Conservation (phyloP, 352 stramenopile genomes). For the Nothophytophthora sp. region DNA sequence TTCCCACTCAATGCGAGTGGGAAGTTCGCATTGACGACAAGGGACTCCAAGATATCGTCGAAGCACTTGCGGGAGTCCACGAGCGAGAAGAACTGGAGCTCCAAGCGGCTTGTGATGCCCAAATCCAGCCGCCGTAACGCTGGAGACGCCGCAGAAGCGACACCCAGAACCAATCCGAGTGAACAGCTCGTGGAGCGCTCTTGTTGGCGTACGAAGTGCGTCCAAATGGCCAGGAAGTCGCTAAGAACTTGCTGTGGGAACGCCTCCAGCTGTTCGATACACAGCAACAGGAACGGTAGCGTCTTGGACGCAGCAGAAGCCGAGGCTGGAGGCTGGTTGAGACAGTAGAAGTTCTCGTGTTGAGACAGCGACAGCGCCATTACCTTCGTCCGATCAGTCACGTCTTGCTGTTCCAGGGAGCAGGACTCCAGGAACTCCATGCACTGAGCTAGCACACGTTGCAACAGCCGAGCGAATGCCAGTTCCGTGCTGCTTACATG, state of each 20-base stretch:
- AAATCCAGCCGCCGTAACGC: slow-evolving; percentile 67
- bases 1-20: slow-evolving; percentile 53
- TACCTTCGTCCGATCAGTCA: slow-evolving; percentile 18
- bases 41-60: slow-evolving; percentile 67
- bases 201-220: slow-evolving; percentile 40
- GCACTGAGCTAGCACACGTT: slow-evolving; percentile 37
- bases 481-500: slow-evolving; percentile 46
- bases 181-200: slow-evolving; percentile 8
- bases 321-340: too few species aligned
- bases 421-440: slow-evolving; percentile 20
- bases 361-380: slow-evolving; percentile 21
- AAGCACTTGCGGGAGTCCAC: slow-evolving; percentile 80
- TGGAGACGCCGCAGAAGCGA: slow-evolving; percentile 66
- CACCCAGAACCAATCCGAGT: slow-evolving; percentile 68
- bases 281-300: slow-evolving; percentile 60
- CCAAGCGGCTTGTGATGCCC: slow-evolving; percentile 46
- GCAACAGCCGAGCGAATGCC: slow-evolving; percentile 49
- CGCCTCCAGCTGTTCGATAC: slow-evolving; percentile 75
- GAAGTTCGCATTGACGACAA: slow-evolving; percentile 67
- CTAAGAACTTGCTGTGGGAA: slow-evolving; percentile 58
- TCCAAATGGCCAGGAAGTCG: slow-evolving; percentile 79
- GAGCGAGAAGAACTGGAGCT: slow-evolving; percentile 79
- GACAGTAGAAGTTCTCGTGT: slow-evolving; percentile 40
- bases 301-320: slow-evolving; percentile 6
- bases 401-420: neutral